A percentile compares a stretch with the other conserved stretches of the same genome.
Conservation (phyloP, 1,139 yeast species). For the Debaryomyces coudertii region DNA sequence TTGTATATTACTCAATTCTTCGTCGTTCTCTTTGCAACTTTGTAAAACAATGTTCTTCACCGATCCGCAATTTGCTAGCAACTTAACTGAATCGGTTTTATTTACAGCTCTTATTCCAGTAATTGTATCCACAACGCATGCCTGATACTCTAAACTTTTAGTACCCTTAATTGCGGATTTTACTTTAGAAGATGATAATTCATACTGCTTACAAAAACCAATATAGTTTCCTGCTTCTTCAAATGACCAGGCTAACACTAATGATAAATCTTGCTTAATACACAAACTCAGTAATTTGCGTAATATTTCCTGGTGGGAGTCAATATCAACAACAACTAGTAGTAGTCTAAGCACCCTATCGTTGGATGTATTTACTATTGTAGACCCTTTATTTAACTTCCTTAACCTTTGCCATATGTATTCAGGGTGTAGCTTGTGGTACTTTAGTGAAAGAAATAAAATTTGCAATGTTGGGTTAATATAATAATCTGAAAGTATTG, state of each 20-base stretch:
- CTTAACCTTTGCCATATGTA: conserved; percentile 74
- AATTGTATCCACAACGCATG: conserved; percentile 54
- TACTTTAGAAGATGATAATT: conserved; percentile 32
- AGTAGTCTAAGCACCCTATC: conserved; percentile 61
- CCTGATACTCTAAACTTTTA: conserved; percentile 46
- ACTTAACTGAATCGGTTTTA: conserved; percentile 60
- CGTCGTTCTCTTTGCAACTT: conserved; percentile 27
- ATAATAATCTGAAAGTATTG: conserved; percentile 61
- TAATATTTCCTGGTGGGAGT: conserved; percentile 68
- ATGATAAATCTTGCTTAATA: conserved; percentile 67
- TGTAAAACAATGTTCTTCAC: conserved; percentile 49
- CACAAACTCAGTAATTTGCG: conserved; percentile 73
- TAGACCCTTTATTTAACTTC: conserved; percentile 43
- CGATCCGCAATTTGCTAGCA: conserved; percentile 56
- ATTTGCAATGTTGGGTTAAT: conserved; percentile 69
- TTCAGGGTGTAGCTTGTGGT: conserved; percentile 87
- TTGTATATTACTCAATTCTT: conserved; percentile 37
- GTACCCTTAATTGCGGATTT: conserved; percentile 43
- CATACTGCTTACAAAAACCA: conserved; percentile 53
- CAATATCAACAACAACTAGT: conserved; percentile 77
- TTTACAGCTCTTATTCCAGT: conserved; percentile 58
- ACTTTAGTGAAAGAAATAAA: conserved; percentile 73
- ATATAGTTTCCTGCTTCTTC: conserved; percentile 87
- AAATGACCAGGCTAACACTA: conserved; percentile 78
- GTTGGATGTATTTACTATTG: conserved; percentile 25